phyloP scores from a whole-genome alignment of 2,329 filamentous ascomycete genomes.

The Cadophora gregata region DNA sequence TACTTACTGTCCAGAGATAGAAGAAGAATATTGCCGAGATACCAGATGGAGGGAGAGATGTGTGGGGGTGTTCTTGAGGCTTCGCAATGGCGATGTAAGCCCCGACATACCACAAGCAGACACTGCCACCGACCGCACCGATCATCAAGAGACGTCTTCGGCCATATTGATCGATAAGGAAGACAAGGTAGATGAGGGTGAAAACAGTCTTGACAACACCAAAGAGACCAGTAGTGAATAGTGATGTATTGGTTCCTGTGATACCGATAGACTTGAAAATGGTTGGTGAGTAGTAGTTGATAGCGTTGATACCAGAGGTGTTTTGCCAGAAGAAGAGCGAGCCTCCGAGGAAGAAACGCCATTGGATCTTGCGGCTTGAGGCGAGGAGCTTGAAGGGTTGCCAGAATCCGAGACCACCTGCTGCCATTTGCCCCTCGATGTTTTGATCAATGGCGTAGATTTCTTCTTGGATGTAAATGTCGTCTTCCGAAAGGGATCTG shows the following conservation, averaged over 20 bases:
- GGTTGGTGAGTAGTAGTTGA: constrained; percentile 76
- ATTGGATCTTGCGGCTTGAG: constrained; percentile 23
- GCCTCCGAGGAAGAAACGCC: constrained; percentile 58
- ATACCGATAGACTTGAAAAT: constrained; percentile 70
- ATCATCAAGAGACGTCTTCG: constrained; percentile 68
- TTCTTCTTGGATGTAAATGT: constrained; percentile 68
- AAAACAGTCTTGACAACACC: constrained; percentile 76
- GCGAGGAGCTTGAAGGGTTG: constrained; percentile 62
- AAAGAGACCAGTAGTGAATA: constrained; percentile 76
- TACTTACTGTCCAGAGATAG: constrained; percentile 67
- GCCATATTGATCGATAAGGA: constrained; percentile 69
- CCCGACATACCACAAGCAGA: constrained; percentile 70
- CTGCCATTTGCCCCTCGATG: constrained; percentile 65
- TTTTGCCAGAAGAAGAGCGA: constrained; percentile 84
- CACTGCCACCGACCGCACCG: constrained; percentile 65
- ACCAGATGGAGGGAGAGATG: constrained; percentile 45
- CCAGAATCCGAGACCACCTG: constrained; percentile 76
- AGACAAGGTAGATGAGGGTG: constrained; percentile 72
- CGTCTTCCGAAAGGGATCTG: constrained; percentile 19
- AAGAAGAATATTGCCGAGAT: constrained; percentile 73
- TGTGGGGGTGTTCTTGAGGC: constrained; percentile 45
- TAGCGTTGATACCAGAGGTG: constrained; percentile 57
- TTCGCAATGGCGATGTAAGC: constrained; percentile 61
- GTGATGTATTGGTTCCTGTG: constrained; percentile 58
- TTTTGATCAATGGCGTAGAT: constrained; percentile 73